Base-by-base conservation (phyloP, 2,329 filamentous ascomycete species). In the Corynespora cassiicola region DNA sequence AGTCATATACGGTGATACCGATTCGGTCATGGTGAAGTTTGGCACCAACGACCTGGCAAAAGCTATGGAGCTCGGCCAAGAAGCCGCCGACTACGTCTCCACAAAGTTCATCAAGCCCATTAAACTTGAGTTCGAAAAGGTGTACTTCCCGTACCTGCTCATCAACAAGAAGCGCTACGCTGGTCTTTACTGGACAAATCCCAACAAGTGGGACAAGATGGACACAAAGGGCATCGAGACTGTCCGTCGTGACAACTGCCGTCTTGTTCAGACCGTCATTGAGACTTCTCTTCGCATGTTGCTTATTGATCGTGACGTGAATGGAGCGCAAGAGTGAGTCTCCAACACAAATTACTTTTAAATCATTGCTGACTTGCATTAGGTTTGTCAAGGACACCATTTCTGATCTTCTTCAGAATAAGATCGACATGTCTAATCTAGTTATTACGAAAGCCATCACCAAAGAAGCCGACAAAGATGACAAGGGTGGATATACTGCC, bases 111-210 rank as follows among this genome's bases (percentile, higher is more conserved):
- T 91, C 67, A 95, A 94, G 63, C 94, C 94, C 4, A 99, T 99
- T 78, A 99, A 97, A 74, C 82, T 99, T 20, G 94, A 99, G 69
- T 99, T 99, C 71, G 94, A 99, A 69, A 99, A 99, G 72, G 92
- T 99, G 1, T 99, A 99, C 72, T 99, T 88, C 66, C 94, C 94
- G 1, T 99, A 99, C 65, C 79, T 99, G 21, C 79, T 99, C 34
- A 99, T 99, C 83, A 99, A 99, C 83, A 99, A 99, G 78, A 99
- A 99, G 77, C 87, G 94, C 49, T 99, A 99, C 61, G 94, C 94
- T 7, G 94, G 94, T n/a, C 73, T 99, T 20, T 97, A 90, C 73
- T 99, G 91, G 91, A 99, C 94, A 5, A 94, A 87, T 52, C 83
- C 92, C 1, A 82, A 92, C 26, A 96, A 96, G 70, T 94, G 87